Percentiles rank a stretch among this genome's conserved stretches.
These are phyloP conservation scores for Sporothrix sp. DNA, from an alignment of 2,329 filamentous ascomycete genomes.

Conservation along the genomic window DNA sequence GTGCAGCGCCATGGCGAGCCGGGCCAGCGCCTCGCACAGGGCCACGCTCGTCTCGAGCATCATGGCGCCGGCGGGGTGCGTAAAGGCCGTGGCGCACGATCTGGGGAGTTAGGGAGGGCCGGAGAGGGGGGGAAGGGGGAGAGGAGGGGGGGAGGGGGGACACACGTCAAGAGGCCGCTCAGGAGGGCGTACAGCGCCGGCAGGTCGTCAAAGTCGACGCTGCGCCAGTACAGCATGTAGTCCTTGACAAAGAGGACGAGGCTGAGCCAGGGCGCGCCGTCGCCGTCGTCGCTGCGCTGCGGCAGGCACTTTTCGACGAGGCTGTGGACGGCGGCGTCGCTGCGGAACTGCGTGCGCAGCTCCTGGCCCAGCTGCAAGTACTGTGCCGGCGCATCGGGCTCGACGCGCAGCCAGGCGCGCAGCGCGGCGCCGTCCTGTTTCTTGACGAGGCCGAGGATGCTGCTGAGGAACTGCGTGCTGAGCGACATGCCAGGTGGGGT, in stretches of 20 bases:
- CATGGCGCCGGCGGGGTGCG: slow-evolving; percentile 67
- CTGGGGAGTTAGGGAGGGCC: slow-evolving; percentile 39
- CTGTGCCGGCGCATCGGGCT: slow-evolving; percentile 56
- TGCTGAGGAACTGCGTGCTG: slow-evolving; percentile 18
- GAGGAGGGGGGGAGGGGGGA: too few relatives aligned
- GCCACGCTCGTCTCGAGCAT: slow-evolving; percentile 77
- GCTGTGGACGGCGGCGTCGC: slow-evolving; percentile 45
- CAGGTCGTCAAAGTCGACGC: slow-evolving; percentile 67
- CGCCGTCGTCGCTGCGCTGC: slow-evolving; percentile 37
- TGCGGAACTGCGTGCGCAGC: slow-evolving; percentile 49
- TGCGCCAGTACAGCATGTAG: slow-evolving; percentile 72
- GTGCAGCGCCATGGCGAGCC: slow-evolving; percentile 75
- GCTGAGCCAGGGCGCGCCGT: slow-evolving; percentile 60
- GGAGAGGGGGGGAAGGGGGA: too few relatives aligned
- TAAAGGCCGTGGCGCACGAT: slow-evolving; percentile 72
- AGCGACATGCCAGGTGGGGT: slow-evolving; percentile 17
- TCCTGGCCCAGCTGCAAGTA: slow-evolving; percentile 61
- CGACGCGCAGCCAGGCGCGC: slow-evolving; percentile 62
- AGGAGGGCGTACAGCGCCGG: slow-evolving; percentile 66
- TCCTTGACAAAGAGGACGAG: slow-evolving; percentile 72
- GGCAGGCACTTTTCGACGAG: slow-evolving; percentile 56
- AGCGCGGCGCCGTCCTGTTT: slow-evolving; percentile 50
- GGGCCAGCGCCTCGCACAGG: slow-evolving; percentile 68
- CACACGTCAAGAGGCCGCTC: slow-evolving; percentile 42
- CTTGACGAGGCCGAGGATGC: slow-evolving; percentile 17